Conservation (phyloP, 2,329 filamentous ascomycete genomes). For the Phialemonium atrogriseum region DNA sequence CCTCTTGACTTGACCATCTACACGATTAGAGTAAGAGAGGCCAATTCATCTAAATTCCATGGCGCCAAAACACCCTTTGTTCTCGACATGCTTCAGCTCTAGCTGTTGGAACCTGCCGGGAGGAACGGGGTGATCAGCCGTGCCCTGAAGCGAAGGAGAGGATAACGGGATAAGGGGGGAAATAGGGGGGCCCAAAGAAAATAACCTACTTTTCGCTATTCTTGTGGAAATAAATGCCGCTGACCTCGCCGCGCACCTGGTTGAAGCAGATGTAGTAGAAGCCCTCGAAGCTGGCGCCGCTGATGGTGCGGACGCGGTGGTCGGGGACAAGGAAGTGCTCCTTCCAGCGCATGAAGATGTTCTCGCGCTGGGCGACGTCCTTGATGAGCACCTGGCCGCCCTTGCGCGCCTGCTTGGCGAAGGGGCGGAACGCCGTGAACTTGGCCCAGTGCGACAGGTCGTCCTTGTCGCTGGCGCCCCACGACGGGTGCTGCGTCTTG, state of each 20-base stretch:
- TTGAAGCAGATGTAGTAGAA: constrained; percentile 99
- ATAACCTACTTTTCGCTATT: constrained; percentile 87
- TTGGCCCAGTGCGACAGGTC: constrained; percentile 91
- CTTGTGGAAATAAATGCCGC: constrained; percentile 94
- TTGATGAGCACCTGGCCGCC: constrained; percentile 49
- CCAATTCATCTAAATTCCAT: constrained; percentile 74
- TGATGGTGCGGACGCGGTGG: constrained; percentile 83
- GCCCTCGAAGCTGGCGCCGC: constrained; percentile 91
- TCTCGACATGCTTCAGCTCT: constrained; percentile 79
- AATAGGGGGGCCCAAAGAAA: not conserved
- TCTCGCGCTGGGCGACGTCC: constrained; percentile 71
- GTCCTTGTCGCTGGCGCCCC: constrained; percentile 87
- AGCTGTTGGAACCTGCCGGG: constrained; percentile 74
- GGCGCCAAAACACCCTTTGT: constrained; percentile 73
- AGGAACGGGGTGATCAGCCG: constrained; percentile 5
- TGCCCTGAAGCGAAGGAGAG: not conserved
- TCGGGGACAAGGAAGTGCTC: constrained; percentile 96
- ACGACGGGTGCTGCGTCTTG: constrained; percentile 76
- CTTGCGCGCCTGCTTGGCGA: constrained; percentile 50
- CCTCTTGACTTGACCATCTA: too few relatives aligned
- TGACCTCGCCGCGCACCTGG: constrained; percentile 76
- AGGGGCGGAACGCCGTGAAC: constrained; percentile 78
- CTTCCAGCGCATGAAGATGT: constrained; percentile 99
- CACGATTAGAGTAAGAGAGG: too few relatives aligned
- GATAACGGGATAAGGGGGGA: not conserved